Base-by-base conservation (phyloP, 2,329 filamentous ascomycete genomes). In the Beauveria scarabaeidicola region DNA sequence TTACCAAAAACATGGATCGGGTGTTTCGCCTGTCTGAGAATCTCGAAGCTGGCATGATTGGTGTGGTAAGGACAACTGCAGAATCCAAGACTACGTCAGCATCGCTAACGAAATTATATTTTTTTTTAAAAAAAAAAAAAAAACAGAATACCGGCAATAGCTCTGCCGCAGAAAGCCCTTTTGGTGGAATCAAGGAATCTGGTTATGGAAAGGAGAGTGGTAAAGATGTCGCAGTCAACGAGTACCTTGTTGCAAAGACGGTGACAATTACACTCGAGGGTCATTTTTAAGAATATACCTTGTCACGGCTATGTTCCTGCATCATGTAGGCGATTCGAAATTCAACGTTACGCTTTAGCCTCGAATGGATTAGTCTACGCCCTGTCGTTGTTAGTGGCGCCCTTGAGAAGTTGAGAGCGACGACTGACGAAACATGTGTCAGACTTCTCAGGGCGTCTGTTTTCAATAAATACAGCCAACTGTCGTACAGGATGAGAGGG, bases 161-260 rank as follows among this genome's bases (percentile, higher is more conserved):
- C 13, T 77, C 74, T 0, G 71, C 75, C 0, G 72, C 75, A 0
- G 77, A 79, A 61, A 67, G 73, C 3, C 77, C 77, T 0, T 80
- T 79, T 64, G 77, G 76, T 5, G 77, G 76, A 0, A 78, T 79
- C 64, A 79, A 80, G 62, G 73, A 77, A 54, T 77, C 74, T 17
- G 77, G 77, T 0, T 73, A 71, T 11, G 77, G 77, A 7, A 79
- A 78, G 61, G 77, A 80, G 62, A 75, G 73, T 0, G 76, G 77
- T 44, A 78, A 78, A 62, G 77, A 78, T 29, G 72, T 78, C 21
- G 77, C 76, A 0, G 70, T 79, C 19, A 72, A 77, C 36, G 77
- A 79, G 64, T 79, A 75, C 50, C 66, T 78, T 51, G 69, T 77
- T 40, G 75, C 75, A 2, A 79, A 79, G 67, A 75, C 71, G 7